A percentile compares a stretch with the other conserved stretches of the same genome.
phyloP scores from a whole-genome alignment of 495 filamentous ascomycete genomes.

The Annulohypoxylon stygium region DNA sequence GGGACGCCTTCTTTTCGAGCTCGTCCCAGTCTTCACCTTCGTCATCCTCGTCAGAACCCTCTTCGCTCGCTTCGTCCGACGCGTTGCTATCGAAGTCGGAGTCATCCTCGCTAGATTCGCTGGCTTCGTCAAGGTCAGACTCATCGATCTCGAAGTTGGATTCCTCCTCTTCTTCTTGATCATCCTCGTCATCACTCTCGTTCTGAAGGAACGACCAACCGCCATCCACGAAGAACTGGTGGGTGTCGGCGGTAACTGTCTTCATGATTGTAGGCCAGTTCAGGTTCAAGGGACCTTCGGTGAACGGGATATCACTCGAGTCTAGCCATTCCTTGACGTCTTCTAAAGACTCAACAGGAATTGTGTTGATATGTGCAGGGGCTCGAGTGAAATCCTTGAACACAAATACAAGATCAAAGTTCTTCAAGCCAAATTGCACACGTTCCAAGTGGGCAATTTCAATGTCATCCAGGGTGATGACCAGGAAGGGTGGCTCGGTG shows the following conservation, averaged over 20 bases:
- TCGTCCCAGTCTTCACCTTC: constrained; percentile 95
- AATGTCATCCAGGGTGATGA: constrained; percentile 93
- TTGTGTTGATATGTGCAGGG: constrained; percentile 96
- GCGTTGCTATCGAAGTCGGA: constrained; percentile 94
- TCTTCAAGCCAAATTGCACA: constrained; percentile 98
- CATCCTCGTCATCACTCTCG: constrained; percentile 88
- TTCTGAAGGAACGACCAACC: constrained; percentile 94
- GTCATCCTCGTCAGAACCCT: constrained; percentile 78
- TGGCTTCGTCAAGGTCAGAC: constrained; percentile 80
- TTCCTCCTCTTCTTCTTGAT: constrained; percentile 79
- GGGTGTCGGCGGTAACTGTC: constrained; percentile 92
- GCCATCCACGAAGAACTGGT: constrained; percentile 93
- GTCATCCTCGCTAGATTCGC: constrained; percentile 87
- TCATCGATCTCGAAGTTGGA: constrained; percentile 93
- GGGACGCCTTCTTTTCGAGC: constrained; percentile 88
- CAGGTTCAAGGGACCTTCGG: constrained; percentile 94
- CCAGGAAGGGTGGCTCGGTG: constrained; percentile 96
- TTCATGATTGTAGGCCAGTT: constrained; percentile 99
- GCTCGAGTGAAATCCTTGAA: constrained; percentile 94
- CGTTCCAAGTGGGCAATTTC: constrained; percentile 97
- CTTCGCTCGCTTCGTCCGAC: constrained; percentile 77
- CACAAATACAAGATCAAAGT: constrained; percentile 98
- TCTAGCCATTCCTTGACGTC: constrained; percentile 98
- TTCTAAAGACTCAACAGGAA: constrained; percentile 94
- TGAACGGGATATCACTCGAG: constrained; percentile 91